phyloP scores from a whole-genome alignment of 805 yeast species.

The Nakazawaea ernobii region DNA sequence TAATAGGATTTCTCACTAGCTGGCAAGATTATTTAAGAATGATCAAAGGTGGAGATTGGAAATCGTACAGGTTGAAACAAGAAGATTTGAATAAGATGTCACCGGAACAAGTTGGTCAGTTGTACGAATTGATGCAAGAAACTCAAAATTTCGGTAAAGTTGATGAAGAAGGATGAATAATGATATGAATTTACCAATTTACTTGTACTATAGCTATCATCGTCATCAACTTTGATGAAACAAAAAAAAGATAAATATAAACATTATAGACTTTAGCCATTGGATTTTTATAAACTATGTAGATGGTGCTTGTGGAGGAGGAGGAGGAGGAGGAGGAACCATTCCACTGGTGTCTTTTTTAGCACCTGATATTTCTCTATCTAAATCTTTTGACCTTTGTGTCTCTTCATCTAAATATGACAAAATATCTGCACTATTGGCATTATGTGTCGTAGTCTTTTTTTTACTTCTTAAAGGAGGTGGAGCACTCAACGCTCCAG shows the following conservation, averaged over 20 bases:
- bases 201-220: neutral
- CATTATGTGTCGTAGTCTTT: neutral
- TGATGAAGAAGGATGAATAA: neutral
- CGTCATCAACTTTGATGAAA: too few species aligned
- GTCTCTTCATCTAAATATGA: slow-evolving; percentile 37
- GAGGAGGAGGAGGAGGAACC: slow-evolving; percentile 7
- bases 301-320: slow-evolving; percentile 3
- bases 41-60: slow-evolving; percentile 61
- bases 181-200: too few species aligned
- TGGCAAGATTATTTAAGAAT: slow-evolving; percentile 84
- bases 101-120: slow-evolving; percentile 84
- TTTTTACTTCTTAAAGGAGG: slow-evolving; percentile 11
- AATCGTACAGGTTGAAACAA: slow-evolving; percentile 53
- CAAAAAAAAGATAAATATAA: neutral
- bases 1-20: slow-evolving; percentile 85
- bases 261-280: neutral
- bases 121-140: slow-evolving; percentile 75
- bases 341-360: neutral
- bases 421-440: slow-evolving; percentile 22
- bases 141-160: slow-evolving; percentile 32
- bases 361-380: slow-evolving; percentile 18
- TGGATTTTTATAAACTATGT: neutral
- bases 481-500: slow-evolving; percentile 18
- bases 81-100: slow-evolving; percentile 74
- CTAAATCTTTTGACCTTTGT: slow-evolving; percentile 33